Conservation (phyloP, 1,139 yeast genomes). For the Arxiozyma slooffiae region DNA sequence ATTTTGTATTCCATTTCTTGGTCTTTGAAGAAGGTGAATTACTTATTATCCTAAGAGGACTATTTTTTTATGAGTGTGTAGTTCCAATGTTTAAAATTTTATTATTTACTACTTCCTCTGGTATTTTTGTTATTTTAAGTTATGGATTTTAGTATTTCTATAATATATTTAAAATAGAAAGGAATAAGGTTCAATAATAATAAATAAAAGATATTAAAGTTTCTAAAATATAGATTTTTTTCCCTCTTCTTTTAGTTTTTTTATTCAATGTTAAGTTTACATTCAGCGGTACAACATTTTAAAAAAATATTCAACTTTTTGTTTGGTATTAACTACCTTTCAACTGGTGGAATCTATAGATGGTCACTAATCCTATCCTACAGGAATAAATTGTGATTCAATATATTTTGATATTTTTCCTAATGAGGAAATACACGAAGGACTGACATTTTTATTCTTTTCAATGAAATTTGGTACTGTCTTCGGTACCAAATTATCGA, state of each 20-base stretch:
- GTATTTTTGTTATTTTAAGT: slow-evolving; percentile 5
- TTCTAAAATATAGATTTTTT: too few species aligned
- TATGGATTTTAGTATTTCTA: too few species aligned
- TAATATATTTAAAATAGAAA: too few species aligned
- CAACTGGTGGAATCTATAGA: too few species aligned
- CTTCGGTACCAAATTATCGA: not conserved
- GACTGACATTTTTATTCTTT: not conserved
- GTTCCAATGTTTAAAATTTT: slow-evolving; percentile 5
- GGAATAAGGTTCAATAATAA: not conserved
- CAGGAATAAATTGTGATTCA: not conserved
- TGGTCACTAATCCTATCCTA: not conserved
- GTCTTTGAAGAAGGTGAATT: slow-evolving; percentile 13
- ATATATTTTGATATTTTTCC: not conserved
- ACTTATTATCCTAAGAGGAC: slow-evolving; percentile 3
- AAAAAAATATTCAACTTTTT: too few species aligned
- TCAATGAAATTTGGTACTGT: not conserved
- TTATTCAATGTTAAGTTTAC: too few species aligned
- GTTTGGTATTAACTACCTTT: too few species aligned
- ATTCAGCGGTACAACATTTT: too few species aligned
- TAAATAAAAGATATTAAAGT: too few species aligned
- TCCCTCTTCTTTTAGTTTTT: too few species aligned
- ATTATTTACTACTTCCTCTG: slow-evolving; percentile 12
- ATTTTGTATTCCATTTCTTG: slow-evolving; percentile 18
- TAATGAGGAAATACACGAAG: not conserved
- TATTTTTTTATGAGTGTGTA: not conserved